phyloP scores from a whole-genome alignment of 1,284 basidiomycete genomes.

The Xerocomus amazonicus region DNA sequence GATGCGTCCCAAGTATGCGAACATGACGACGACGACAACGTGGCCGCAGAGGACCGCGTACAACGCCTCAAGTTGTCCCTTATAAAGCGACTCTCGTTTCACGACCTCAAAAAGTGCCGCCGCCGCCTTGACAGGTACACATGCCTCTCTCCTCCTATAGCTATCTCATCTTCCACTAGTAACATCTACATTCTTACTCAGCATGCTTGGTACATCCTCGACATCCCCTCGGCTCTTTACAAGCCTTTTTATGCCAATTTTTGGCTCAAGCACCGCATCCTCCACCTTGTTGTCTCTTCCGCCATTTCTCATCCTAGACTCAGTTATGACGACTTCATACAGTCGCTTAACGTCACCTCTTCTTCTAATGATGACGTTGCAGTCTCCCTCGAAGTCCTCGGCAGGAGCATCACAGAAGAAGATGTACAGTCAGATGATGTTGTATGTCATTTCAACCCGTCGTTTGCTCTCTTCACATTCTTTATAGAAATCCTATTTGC shows the following conservation, averaged over 20 bases:
- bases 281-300: conserved; percentile 43
- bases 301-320: conserved; percentile 34
- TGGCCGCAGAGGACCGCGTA: conserved; percentile 12
- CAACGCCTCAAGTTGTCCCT: conserved; percentile 41
- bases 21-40: conserved; percentile 28
- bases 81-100: conserved; percentile 48
- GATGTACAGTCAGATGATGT: conserved; percentile 44
- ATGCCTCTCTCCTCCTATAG: background rate
- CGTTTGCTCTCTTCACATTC: conserved; percentile 2
- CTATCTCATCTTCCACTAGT: conserved; percentile 21
- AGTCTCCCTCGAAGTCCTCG: conserved; percentile 28
- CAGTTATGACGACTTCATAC: conserved; percentile 39
- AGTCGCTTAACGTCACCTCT: conserved; percentile 31
- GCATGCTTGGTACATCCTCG: conserved; percentile 63
- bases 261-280: conserved; percentile 46
- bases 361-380: conserved; percentile 22
- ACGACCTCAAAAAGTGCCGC: conserved; percentile 33
- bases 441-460: conserved; percentile 32
- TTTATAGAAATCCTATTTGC: conserved; percentile 38
- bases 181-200: conserved; percentile 42
- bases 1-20: conserved; percentile 21
- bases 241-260: conserved; percentile 40
- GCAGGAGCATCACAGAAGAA: conserved; percentile 30
- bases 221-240: conserved; percentile 44
- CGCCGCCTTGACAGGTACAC: conserved; percentile 39